phyloP scores from a whole-genome alignment of 768 basidiomycete genomes.

The Lentinula boryana region DNA sequence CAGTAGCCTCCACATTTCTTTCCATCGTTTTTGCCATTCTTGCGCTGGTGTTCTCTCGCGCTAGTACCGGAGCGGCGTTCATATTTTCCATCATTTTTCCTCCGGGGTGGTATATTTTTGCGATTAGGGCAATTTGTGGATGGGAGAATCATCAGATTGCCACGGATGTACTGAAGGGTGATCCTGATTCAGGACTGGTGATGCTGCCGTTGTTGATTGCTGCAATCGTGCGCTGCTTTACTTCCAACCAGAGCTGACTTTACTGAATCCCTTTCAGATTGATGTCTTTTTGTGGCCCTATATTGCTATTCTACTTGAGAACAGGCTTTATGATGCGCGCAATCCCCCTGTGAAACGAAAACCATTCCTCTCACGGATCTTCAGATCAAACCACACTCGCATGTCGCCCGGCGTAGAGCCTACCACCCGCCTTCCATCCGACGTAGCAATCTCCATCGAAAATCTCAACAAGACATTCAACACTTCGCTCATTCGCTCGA shows the following conservation, averaged over 20 bases:
- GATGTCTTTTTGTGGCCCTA: conserved; percentile 72
- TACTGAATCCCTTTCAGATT: conserved; percentile 34
- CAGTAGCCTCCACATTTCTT: conserved; percentile 59
- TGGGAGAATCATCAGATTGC: conserved; percentile 56
- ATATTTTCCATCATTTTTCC: conserved; percentile 70
- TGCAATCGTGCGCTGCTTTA: conserved; percentile 43
- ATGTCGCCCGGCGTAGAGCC: conserved; percentile 3
- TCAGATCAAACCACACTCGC: conserved; percentile 12
- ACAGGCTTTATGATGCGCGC: conserved; percentile 53
- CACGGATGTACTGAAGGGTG: conserved; percentile 48
- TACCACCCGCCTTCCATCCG: conserved; percentile 21
- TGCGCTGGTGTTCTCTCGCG: conserved; percentile 45
- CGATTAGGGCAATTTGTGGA: conserved; percentile 58
- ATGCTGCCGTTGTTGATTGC: conserved; percentile 58
- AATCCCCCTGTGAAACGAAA: conserved; percentile 22
- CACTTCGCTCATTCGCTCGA: conserved; percentile 39
- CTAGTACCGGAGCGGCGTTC: conserved; percentile 40
- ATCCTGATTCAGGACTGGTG: conserved; percentile 52
- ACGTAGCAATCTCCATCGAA: conserved; percentile 55
- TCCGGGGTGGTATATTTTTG: conserved; percentile 71
- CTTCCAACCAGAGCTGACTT: background rate
- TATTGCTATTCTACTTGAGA: conserved; percentile 55
- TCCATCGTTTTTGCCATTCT: conserved; percentile 63
- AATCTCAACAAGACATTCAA: conserved; percentile 56
- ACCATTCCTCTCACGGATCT: conserved; percentile 30